These are phyloP conservation scores for Balamuthia mandrillaris DNA, from an alignment of 208 protist genomes.

Conservation along the genomic window DNA sequence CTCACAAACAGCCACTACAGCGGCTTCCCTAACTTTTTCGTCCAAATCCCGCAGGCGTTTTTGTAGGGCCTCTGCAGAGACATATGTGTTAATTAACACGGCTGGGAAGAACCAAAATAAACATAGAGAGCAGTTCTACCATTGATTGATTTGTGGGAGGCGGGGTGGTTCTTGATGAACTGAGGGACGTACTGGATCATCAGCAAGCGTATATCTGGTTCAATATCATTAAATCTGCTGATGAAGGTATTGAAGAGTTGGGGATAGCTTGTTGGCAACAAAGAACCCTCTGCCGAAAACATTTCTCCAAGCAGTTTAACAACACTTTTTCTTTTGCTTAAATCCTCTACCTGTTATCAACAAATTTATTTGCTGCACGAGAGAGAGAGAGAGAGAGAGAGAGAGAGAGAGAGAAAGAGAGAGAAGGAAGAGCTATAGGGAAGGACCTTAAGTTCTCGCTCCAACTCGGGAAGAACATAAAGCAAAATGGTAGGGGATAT, in stretches of 20 bases:
- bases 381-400: too few species aligned
- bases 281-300: neutral
- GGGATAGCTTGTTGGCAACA: conserved; percentile 10
- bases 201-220: neutral
- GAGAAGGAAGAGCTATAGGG: too few species aligned
- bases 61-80: neutral
- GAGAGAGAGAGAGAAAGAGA: too few species aligned
- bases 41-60: conserved; percentile 6
- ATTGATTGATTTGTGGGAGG: too few species aligned
- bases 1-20: neutral
- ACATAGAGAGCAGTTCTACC: too few species aligned
- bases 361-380: too few species aligned
- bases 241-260: conserved; percentile 7
- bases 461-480: conserved; percentile 9
- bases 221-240: neutral
- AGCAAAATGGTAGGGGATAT: conserved; percentile 17
- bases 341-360: conserved; percentile 18
- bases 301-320: conserved; percentile 7
- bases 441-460: conserved; percentile 7
- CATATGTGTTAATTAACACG: too few species aligned
- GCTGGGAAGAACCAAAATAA: too few species aligned
- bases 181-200: neutral
- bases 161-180: conserved; percentile 6
- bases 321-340: neutral
- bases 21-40: neutral